Evolutionary conservation across 163 green algal species (phyloP).

Genomic region (Scenedesmus sp.): DNA sequence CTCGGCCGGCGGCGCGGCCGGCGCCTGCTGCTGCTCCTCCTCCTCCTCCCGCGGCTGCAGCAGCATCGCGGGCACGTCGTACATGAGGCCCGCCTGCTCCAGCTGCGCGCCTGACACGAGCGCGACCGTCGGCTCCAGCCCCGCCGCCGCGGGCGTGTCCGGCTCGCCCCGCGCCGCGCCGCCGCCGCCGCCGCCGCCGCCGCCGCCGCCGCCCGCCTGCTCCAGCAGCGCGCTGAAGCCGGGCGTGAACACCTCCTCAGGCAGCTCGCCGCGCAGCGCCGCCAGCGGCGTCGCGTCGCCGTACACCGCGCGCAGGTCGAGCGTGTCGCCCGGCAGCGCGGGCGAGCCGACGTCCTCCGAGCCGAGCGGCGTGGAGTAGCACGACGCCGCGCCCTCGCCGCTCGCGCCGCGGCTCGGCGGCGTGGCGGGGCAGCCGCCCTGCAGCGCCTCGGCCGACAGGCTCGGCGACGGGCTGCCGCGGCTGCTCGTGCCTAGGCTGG

Average conservation of each 20-base stretch:
- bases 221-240: constrained; percentile 37
- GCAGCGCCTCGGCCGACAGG: too few relatives aligned
- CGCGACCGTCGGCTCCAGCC: constrained; percentile 15
- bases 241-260: constrained; percentile 36
- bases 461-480: not conserved
- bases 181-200: too few relatives aligned
- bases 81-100: constrained; percentile 14
- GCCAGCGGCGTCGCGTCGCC: not conserved
- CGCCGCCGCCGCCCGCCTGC: constrained; percentile 1
- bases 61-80: constrained; percentile 13
- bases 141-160: not conserved
- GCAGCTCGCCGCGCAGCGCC: constrained; percentile 7
- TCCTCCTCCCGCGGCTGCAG: not conserved
- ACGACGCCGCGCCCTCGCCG: not conserved
- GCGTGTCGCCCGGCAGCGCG: constrained; percentile 8
- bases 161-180: not conserved
- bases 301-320: constrained; percentile 28
- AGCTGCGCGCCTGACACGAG: constrained; percentile 20
- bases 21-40: not conserved
- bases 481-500: constrained; percentile 13
- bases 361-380: constrained; percentile 1
- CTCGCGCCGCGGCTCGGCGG: not conserved
- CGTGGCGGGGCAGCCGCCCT: too few relatives aligned
- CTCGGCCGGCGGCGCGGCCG: not conserved
- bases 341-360: constrained; percentile 3